Evolutionary conservation across 2,329 filamentous ascomycete genomes (phyloP).

Genomic region (Alternaria solani): DNA sequence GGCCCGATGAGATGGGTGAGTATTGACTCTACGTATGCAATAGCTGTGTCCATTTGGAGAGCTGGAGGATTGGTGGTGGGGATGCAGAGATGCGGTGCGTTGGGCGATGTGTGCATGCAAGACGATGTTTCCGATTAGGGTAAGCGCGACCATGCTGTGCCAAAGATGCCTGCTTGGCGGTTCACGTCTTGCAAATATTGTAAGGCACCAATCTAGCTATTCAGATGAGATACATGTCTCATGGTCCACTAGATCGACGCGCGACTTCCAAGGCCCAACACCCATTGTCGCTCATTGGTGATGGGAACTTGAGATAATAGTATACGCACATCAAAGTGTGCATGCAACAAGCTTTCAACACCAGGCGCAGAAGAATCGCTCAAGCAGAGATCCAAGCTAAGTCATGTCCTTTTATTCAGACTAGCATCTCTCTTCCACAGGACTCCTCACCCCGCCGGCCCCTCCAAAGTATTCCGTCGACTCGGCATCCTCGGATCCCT

Average conservation of each 20-base stretch:
- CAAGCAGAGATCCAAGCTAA: background rate
- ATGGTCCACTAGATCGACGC: background rate
- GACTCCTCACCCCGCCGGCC: slow-evolving; percentile 2
- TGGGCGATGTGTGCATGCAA: background rate
- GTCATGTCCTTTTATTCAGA: no score
- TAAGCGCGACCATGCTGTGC: background rate
- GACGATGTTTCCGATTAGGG: background rate
- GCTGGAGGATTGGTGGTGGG: background rate
- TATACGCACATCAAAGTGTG: no score
- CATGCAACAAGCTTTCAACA: no score
- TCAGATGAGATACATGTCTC: rapidly evolving
- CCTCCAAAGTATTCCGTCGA: slow-evolving; percentile 64
- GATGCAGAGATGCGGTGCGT: background rate
- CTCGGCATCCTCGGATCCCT: slow-evolving; percentile 63
- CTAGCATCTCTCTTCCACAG: no score
- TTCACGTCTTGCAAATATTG: background rate
- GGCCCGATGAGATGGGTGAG: background rate
- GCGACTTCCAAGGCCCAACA: background rate
- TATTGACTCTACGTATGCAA: background rate
- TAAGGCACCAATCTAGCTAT: background rate
- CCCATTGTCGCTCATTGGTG: background rate
- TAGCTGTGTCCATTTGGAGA: background rate
- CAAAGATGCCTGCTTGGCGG: background rate
- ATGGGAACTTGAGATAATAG: background rate
- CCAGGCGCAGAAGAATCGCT: no score